Evolutionary conservation across 768 basidiomycete species (phyloP).

Genomic region (Suillus occidentalis): DNA sequence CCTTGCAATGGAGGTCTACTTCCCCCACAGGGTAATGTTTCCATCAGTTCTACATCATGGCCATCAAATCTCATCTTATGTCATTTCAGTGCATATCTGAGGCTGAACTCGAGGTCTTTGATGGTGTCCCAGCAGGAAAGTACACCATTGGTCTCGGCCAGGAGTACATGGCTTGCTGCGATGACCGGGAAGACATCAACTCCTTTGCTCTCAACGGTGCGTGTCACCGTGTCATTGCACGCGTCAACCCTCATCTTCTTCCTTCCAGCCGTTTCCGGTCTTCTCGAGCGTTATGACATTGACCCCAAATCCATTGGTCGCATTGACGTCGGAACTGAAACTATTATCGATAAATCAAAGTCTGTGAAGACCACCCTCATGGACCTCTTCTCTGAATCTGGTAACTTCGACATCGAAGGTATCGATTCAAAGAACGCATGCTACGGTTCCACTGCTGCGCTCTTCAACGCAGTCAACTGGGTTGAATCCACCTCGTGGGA

Average conservation of each 20-base stretch:
- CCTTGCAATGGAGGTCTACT: slow-evolving; percentile 92
- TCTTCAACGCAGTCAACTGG: slow-evolving; percentile 99
- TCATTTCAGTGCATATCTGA: slow-evolving; percentile 84
- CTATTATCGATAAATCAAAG: slow-evolving; percentile 99
- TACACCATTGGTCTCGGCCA: slow-evolving; percentile 99
- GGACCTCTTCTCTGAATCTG: slow-evolving; percentile 92
- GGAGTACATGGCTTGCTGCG: slow-evolving; percentile 97
- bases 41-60: not conserved
- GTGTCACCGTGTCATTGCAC: slow-evolving; percentile 21
- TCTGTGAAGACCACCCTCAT: slow-evolving; percentile 97
- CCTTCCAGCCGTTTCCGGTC: slow-evolving; percentile 76
- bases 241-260: not conserved
- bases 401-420: slow-evolving; percentile 97
- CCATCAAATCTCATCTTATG: slow-evolving; percentile 11
- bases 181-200: slow-evolving; percentile 99
- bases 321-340: slow-evolving; percentile 97
- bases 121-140: slow-evolving; percentile 92
- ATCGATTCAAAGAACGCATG: slow-evolving; percentile 99
- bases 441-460: slow-evolving; percentile 97
- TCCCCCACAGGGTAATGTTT: slow-evolving; percentile 73
- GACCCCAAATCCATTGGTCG: slow-evolving; percentile 97
- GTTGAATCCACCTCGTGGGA: slow-evolving; percentile 96
- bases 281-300: slow-evolving; percentile 92
- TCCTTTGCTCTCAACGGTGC: slow-evolving; percentile 92
- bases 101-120: slow-evolving; percentile 89